These are phyloP conservation scores for Daldinia childiae DNA, from an alignment of 495 filamentous ascomycete species.

Conservation along the genomic window DNA sequence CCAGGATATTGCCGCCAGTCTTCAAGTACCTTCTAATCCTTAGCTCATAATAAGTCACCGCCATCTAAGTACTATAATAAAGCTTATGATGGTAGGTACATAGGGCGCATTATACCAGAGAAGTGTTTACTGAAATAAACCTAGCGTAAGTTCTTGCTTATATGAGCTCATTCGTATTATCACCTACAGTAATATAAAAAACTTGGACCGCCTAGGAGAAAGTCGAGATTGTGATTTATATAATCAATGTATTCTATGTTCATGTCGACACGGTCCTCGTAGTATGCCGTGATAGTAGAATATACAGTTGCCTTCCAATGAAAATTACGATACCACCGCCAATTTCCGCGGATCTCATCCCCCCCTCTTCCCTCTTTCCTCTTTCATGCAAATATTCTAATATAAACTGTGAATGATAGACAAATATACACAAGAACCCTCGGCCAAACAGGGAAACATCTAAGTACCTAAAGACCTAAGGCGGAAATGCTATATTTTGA, in stretches of 20 bases:
- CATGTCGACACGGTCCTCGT: neutral
- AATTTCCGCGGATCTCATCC: neutral
- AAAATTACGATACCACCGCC: neutral
- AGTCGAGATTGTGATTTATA: neutral
- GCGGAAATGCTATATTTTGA: conserved; percentile 62
- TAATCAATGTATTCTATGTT: neutral
- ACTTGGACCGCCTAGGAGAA: neutral
- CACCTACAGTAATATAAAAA: neutral
- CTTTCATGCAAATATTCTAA: neutral
- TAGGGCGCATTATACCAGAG: too few species aligned
- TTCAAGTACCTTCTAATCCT: neutral
- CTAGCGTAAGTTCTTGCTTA: neutral
- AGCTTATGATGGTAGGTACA: too few species aligned
- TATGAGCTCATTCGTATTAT: neutral
- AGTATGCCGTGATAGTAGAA: neutral
- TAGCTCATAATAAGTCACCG: too few species aligned
- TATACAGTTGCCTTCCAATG: neutral
- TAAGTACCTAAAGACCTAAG: neutral
- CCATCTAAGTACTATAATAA: too few species aligned
- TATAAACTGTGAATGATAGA: neutral
- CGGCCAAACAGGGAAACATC: neutral
- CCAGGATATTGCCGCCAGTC: neutral
- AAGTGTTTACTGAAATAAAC: too few species aligned
- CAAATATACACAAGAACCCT: neutral
- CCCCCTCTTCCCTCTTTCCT: too few species aligned